These are phyloP conservation scores for Arachis stenosperma DNA, from an alignment of 306 rosid genomes.

Conservation along the genomic window DNA sequence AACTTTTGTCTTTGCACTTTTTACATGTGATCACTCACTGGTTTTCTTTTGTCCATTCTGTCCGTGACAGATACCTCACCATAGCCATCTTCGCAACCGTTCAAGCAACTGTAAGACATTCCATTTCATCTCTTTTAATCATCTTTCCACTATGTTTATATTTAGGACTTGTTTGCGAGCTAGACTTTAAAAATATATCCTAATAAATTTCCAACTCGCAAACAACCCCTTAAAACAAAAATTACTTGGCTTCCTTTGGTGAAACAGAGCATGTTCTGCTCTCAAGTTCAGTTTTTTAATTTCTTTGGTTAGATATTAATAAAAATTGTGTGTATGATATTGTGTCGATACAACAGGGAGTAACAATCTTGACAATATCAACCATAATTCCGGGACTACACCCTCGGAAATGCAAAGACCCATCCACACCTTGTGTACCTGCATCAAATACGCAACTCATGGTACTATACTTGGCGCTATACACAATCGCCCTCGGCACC, in stretches of 20 bases:
- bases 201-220: no score
- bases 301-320: no score
- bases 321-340: not conserved
- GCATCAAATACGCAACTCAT: conserved; percentile 58
- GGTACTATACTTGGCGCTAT: conserved; percentile 68
- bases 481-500: conserved; percentile 74
- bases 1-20: not conserved
- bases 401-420: conserved; percentile 66
- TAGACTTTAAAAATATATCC: no score
- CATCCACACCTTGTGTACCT: conserved; percentile 35
- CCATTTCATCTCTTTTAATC: not conserved
- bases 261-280: conserved; percentile 15
- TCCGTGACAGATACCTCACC: conserved; percentile 69
- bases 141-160: no score
- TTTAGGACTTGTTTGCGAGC: no score
- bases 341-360: conserved; percentile 52
- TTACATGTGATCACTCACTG: not conserved
- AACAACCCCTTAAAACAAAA: not conserved
- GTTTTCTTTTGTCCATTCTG: not conserved
- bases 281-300: not conserved
- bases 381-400: conserved; percentile 78
- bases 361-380: conserved; percentile 77
- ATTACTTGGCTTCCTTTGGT: not conserved
- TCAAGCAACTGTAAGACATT: conserved; percentile 77
- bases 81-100: conserved; percentile 78